Base-by-base conservation (phyloP, 768 basidiomycete species). In the Strobilomyces confusus region DNA sequence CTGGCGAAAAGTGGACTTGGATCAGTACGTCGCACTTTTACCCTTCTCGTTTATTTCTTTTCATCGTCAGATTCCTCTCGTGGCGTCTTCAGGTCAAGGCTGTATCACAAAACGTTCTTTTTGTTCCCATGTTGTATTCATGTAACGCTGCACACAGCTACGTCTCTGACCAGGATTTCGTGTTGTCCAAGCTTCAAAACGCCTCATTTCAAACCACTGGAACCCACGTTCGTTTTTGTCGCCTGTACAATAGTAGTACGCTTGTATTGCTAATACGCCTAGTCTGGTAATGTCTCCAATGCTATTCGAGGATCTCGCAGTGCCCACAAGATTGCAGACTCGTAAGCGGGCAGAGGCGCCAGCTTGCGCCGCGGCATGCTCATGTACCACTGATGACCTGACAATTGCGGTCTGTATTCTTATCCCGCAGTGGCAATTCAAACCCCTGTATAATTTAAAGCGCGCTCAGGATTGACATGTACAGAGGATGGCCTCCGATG, bases 101-200 rank as follows among this genome's bases (percentile, higher is more conserved):
- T 41, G 47, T 49, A 52, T 61, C 58, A 46, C 42, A 45, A 41
- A 26, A 44, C 48, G 46, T n/a, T 55, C 55, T 43, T 34, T 48
- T 55, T 20, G n/a, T 44, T 30, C 38, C 9, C 44, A 49, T 42
- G 22, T 51, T 65, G 63, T 56, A 64, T 59, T 30, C 51, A 63
- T 52, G 50, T 25, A 32, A 48, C 14, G 37, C 25, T 43, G 25
- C 49, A 38, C 41, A 29, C 19, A 17, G 43, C 45, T 40, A 56
- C 40, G 19, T 43, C 23, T 26, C 34, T 37, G 56, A 54, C 44
- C 52, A 34, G 19, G 45, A 30, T 37, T 45, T 48, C 33, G 37
- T 58, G 55, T 54, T 58, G 55, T 54, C 40, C 33, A 30, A 41
- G 46, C 29, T 23, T 22, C 9, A 4, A 20, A 20, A 9, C 13